These are phyloP conservation scores for Phytopythium vexans DNA, from an alignment of 352 stramenopile species.

Conservation along the genomic window DNA sequence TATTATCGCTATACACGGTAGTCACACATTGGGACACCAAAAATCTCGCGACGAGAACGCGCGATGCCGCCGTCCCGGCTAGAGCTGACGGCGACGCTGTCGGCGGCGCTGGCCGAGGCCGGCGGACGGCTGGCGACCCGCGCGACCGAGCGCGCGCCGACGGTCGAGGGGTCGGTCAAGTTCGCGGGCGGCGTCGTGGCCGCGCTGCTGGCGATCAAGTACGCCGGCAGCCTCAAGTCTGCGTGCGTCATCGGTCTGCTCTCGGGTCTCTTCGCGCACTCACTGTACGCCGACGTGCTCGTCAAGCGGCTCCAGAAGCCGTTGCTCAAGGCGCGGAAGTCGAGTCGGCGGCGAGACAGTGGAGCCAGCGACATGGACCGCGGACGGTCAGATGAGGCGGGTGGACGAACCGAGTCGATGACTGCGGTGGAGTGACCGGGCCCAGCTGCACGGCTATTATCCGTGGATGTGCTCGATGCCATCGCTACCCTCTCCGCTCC, in stretches of 20 bases:
- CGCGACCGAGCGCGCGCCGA: slow-evolving; percentile 23
- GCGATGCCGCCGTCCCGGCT: too few species aligned
- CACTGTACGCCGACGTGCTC: slow-evolving; percentile 68
- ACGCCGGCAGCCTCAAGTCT: slow-evolving; percentile 54
- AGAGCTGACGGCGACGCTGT: slow-evolving; percentile 12
- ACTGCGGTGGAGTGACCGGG: too few species aligned
- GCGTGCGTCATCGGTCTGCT: slow-evolving; percentile 57
- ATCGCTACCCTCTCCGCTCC: too few species aligned
- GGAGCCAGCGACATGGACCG: background rate
- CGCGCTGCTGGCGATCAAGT: slow-evolving; percentile 54
- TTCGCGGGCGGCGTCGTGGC: slow-evolving; percentile 54
- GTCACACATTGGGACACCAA: too few species aligned
- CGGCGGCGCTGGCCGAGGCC: slow-evolving; percentile 17
- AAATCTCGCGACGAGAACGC: too few species aligned
- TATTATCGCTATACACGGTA: too few species aligned
- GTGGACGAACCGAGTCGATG: too few species aligned
- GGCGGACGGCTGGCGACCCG: slow-evolving; percentile 16
- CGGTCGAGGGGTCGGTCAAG: slow-evolving; percentile 55
- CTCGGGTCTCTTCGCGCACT: slow-evolving; percentile 65
- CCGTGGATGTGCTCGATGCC: too few species aligned
- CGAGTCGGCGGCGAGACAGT: slow-evolving; percentile 1
- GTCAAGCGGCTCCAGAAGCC: slow-evolving; percentile 25
- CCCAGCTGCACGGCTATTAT: too few species aligned
- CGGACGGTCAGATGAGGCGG: too few species aligned
- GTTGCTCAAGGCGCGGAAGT: slow-evolving; percentile 4